These are phyloP conservation scores for Bruguiera hainesii DNA, from an alignment of 441 rosid genomes.

Conservation along the genomic window DNA sequence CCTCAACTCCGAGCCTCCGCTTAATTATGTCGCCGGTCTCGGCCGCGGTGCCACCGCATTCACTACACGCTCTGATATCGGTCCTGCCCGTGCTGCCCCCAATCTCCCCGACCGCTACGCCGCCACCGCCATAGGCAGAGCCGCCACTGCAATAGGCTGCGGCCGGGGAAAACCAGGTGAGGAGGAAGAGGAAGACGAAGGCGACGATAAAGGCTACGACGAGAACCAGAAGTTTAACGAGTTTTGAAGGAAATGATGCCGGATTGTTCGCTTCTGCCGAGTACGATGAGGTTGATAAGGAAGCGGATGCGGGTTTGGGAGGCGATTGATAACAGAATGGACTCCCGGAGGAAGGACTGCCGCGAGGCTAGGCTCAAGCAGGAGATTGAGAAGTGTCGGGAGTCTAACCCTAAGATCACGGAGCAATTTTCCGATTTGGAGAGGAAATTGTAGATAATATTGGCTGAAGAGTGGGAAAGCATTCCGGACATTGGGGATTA, in stretches of 20 bases:
- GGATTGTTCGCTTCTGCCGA: constrained; percentile 91
- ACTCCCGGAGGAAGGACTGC: constrained; percentile 79
- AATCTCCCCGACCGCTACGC: constrained; percentile 78
- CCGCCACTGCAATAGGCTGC: constrained; percentile 45
- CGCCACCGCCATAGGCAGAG: constrained; percentile 39
- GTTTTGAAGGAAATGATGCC: constrained; percentile 86
- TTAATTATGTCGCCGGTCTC: constrained; percentile 85
- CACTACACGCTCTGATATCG: constrained; percentile 92
- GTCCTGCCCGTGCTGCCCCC: constrained; percentile 93
- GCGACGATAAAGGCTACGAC: constrained; percentile 83
- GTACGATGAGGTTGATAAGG: constrained; percentile 91
- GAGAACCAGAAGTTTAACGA: constrained; percentile 97
- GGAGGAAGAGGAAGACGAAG: constrained; percentile 82
- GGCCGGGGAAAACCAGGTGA: constrained; percentile 68
- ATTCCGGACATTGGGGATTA: constrained; percentile 93
- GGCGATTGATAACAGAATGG: constrained; percentile 81
- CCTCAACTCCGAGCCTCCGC: constrained; percentile 76
- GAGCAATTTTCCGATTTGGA: constrained; percentile 95
- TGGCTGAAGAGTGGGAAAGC: constrained; percentile 77
- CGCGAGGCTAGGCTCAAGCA: constrained; percentile 85
- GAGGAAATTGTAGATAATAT: constrained; percentile 67
- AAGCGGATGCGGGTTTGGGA: constrained; percentile 95
- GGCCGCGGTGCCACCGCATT: constrained; percentile 97
- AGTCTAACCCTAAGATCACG: constrained; percentile 85
- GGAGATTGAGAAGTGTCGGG: constrained; percentile 86